Percentiles rank a stretch among this genome's conserved stretches.
Conservation (phyloP, 78 protist species). For the Pigoraptor vietnamica region DNA sequence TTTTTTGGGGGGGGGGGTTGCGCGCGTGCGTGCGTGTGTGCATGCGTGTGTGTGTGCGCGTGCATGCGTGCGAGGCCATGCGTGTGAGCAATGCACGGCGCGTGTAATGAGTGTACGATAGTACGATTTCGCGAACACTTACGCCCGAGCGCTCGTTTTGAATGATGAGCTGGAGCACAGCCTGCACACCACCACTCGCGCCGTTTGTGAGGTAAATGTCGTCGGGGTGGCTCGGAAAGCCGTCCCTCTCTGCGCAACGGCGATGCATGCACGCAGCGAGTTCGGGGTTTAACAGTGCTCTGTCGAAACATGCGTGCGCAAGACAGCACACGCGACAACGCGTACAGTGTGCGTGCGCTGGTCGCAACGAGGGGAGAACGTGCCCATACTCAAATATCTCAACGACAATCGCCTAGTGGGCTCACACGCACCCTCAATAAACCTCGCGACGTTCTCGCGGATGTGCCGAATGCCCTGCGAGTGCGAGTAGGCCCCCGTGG, state of each 20-base stretch:
- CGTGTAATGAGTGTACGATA: neutral
- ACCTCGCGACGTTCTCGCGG: slow-evolving; percentile 79
- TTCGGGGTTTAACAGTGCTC: no score
- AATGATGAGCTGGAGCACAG: slow-evolving; percentile 48
- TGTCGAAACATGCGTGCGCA: no score
- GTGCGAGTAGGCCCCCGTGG: slow-evolving; percentile 89
- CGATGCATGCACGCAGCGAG: neutral
- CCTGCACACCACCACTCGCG: slow-evolving; percentile 82
- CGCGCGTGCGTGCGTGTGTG: neutral
- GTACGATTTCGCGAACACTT: neutral
- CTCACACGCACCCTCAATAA: slow-evolving; percentile 71
- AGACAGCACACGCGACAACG: no score
- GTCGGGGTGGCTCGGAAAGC: slow-evolving; percentile 50
- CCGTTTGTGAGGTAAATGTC: slow-evolving; percentile 96
- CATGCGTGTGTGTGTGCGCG: neutral
- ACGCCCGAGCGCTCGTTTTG: slow-evolving; percentile 53
- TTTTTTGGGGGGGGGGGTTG: no score
- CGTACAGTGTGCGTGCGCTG: no score
- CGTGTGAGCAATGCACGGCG: neutral
- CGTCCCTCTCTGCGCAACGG: slow-evolving; percentile 42
- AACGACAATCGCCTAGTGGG: no score
- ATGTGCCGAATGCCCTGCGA: slow-evolving; percentile 78
- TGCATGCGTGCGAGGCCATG: neutral
- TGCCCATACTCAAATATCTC: no score
- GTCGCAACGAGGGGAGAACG: no score